Percentiles rank a stretch among this genome's conserved stretches.
phyloP scores from a whole-genome alignment of 2,329 filamentous ascomycete species.

The Aspergillus clavatus region DNA sequence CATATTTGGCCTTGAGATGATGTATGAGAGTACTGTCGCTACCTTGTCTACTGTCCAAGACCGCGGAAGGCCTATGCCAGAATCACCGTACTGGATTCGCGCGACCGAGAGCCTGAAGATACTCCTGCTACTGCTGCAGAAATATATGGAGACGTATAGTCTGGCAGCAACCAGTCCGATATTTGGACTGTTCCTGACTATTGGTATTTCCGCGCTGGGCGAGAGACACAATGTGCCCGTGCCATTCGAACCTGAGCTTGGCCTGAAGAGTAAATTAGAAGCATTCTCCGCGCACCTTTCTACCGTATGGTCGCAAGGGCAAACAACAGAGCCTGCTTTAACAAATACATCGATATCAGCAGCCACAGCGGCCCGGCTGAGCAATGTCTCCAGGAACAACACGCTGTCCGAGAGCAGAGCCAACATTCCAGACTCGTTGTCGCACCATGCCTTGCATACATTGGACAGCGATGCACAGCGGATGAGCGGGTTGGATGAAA shows the following conservation, averaged over 20 bases:
- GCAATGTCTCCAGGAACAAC: constrained; percentile 2
- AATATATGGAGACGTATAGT: constrained; percentile 39
- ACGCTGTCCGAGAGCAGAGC: background rate
- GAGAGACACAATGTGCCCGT: constrained; percentile 4
- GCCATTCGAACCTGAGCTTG: constrained; percentile 22
- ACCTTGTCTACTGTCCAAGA: constrained; percentile 22
- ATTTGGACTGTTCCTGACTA: constrained; percentile 38
- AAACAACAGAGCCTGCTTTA: background rate
- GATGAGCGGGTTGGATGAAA: too few relatives aligned
- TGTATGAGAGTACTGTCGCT: constrained; percentile 27
- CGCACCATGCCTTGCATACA: too few relatives aligned
- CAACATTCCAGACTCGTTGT: too few relatives aligned
- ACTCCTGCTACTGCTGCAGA: constrained; percentile 32
- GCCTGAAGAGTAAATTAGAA: constrained; percentile 24
- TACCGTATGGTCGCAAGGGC: constrained; percentile 23
- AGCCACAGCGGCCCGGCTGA: background rate
- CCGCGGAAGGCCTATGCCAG: constrained; percentile 17
- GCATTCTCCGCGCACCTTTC: constrained; percentile 27
- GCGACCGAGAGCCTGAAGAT: constrained; percentile 34
- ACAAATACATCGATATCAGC: background rate
- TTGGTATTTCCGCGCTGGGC: constrained; percentile 23
- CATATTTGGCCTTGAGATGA: constrained; percentile 33
- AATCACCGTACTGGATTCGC: constrained; percentile 22
- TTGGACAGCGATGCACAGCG: constrained; percentile 5
- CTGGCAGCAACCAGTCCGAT: constrained; percentile 39